Base-by-base conservation (phyloP, 2,329 filamentous ascomycete species). In the Botryosphaeria dothidea region DNA sequence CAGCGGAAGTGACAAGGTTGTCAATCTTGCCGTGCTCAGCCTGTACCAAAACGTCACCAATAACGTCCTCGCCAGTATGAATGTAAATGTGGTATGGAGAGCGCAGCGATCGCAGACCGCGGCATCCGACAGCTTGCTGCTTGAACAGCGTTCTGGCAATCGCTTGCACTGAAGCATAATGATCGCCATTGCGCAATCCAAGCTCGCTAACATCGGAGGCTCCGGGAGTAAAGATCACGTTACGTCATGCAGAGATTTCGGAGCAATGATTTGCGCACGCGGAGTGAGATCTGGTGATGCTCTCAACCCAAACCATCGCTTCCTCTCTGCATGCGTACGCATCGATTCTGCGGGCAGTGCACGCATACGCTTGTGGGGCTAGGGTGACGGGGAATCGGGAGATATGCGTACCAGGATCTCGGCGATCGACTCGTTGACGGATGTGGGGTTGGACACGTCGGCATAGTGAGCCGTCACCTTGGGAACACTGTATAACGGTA, bases 1-100 rank as follows among this genome's bases (percentile, higher is more conserved):
- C 94, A 57, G 94, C 94, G n/a, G 92, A 96, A 27, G 94, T 97
- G 72, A 98, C 93, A 27, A 98, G 86, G 79, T 92, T 90, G 80
- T 97, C 93, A 71, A 97, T 92, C 78, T 91, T 90, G 78, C 90
- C 89, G 76, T 97, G 93, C 66, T 85, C 80, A 56, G 82, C 45
- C 63, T 65, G 25, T 60, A 54, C 23, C 48, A 43, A 25, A 3
- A 19, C 29, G 46, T 62, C 61, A 63, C 15, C 36, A 45, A 45
- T 54, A 45, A 3, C 2, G 27, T 23, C 21, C 23, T 29, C 34
- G 17, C 15, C 27, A 17, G 4, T 19, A 36, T 23, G 41, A 21
- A 60, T 7, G 38, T 11, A 25, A n/a, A 60, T 34, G 41, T 4
- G 25, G 29, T 19, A 27, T 15, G 27, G 21, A 60, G n/a, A n/a